Conservation (phyloP, 768 basidiomycete species). For the Hydnomerulius pinastri region DNA sequence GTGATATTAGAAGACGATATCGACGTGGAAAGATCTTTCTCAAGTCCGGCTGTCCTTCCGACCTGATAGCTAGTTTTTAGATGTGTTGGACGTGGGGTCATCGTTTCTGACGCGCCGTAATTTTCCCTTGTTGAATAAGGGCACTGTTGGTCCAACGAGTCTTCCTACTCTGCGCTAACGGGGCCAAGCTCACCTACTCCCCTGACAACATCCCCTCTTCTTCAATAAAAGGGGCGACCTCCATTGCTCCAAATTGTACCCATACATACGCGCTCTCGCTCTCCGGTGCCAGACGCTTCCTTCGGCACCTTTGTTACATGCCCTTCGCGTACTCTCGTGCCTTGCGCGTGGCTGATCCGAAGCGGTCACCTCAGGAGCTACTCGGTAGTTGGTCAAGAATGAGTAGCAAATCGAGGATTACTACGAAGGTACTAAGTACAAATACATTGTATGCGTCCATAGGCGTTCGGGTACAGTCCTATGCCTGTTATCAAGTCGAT, state of each 20-base stretch:
- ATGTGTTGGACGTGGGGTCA: conserved; percentile 30
- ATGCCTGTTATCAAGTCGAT: too few species aligned
- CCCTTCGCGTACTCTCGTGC: conserved; percentile 73
- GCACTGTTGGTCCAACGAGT: conserved; percentile 77
- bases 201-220: neutral
- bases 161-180: conserved; percentile 38
- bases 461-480: too few species aligned
- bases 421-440: too few species aligned
- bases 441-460: too few species aligned
- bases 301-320: conserved; percentile 52
- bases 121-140: conserved; percentile 38
- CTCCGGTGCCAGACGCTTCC: too few species aligned
- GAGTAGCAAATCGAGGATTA: too few species aligned
- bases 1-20: conserved; percentile 72
- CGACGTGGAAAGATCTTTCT: conserved; percentile 60
- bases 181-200: conserved; percentile 6
- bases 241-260: conserved; percentile 24
- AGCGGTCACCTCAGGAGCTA: conserved; percentile 53
- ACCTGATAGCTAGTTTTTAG: conserved; percentile 62
- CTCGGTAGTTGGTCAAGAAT: too few species aligned
- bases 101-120: conserved; percentile 2
- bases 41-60: conserved; percentile 53
- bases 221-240: neutral
- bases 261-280: conserved; percentile 14
- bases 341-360: conserved; percentile 60